These are phyloP conservation scores for Nannochloris sp. DNA, from an alignment of 139 green algal genomes.

Conservation along the genomic window DNA sequence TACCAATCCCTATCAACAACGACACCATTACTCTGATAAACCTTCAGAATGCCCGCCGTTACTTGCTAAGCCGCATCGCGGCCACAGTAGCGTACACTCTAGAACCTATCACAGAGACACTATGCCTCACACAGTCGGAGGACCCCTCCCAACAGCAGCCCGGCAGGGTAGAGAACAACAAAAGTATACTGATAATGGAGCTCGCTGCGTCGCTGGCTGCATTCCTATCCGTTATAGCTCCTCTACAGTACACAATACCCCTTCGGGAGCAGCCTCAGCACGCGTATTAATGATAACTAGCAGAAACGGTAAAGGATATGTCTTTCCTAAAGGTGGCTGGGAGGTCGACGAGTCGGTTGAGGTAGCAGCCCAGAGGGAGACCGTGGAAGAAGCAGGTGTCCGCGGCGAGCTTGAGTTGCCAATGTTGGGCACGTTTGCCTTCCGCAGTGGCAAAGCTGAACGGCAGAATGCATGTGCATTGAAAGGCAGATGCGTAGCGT, in stretches of 20 bases:
- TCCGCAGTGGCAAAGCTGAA: constrained; percentile 13
- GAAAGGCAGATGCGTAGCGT: constrained; percentile 42
- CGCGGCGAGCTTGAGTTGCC: constrained; percentile 68
- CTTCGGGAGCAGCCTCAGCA: constrained; percentile 18
- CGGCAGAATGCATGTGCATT: constrained; percentile 22
- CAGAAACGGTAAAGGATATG: constrained; percentile 56
- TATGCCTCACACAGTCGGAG: constrained; percentile 6
- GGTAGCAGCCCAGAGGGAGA: constrained; percentile 71
- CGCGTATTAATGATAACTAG: constrained; percentile 71
- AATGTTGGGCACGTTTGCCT: constrained; percentile 58
- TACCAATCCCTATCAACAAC: too few species aligned
- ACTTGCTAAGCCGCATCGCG: background rate
- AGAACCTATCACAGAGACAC: background rate
- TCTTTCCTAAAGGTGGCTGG: constrained; percentile 92
- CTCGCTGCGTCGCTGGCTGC: constrained; percentile 46
- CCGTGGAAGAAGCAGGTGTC: constrained; percentile 89
- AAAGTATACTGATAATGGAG: background rate
- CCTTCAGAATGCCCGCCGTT: background rate
- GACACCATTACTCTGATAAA: too few species aligned
- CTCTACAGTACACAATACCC: background rate
- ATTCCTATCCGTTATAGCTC: constrained; percentile 61
- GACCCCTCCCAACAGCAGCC: background rate
- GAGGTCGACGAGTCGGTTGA: constrained; percentile 85
- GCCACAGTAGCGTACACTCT: background rate
- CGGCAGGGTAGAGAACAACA: too few species aligned